Percentiles rank a stretch among this genome's conserved stretches.
phyloP scores from a whole-genome alignment of 1,139 yeast genomes.

The Wickerhamomyces sp. region DNA sequence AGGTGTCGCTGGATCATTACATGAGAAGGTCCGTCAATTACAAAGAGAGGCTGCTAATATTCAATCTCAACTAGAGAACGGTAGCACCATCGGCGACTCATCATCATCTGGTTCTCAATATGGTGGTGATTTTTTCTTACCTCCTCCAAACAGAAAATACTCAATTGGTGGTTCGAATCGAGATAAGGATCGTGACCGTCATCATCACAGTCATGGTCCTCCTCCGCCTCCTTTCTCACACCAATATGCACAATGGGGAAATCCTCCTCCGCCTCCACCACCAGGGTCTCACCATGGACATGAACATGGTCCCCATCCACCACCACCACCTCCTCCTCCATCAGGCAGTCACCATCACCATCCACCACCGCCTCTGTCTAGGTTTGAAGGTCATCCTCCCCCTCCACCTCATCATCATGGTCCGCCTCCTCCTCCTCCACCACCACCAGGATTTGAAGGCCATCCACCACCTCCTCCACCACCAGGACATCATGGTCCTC shows the following conservation, averaged over 20 bases:
- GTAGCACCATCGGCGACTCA: slow-evolving; percentile 3
- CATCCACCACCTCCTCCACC: slow-evolving; percentile 2
- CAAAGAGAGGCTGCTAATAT: slow-evolving; percentile 20
- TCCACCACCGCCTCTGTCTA: slow-evolving; percentile 10
- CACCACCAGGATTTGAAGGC: slow-evolving; percentile 1
- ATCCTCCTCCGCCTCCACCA: not conserved
- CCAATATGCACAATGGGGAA: not conserved
- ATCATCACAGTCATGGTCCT: not conserved
- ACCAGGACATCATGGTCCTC: slow-evolving; percentile 1
- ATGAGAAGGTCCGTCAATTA: slow-evolving; percentile 18
- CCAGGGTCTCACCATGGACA: too few relatives aligned
- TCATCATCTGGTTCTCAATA: slow-evolving; percentile 3
- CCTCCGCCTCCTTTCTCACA: not conserved
- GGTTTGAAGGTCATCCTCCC: not conserved
- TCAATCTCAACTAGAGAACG: slow-evolving; percentile 15
- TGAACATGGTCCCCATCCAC: slow-evolving; percentile 3
- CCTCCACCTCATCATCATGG: not conserved
- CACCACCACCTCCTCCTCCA: slow-evolving; percentile 3
- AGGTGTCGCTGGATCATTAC: slow-evolving; percentile 5
- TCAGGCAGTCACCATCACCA: slow-evolving; percentile 1
- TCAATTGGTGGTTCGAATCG: not conserved
- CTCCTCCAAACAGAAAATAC: not conserved
- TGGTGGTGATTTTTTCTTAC: slow-evolving; percentile 2
- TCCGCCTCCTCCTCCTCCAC: slow-evolving; percentile 5
- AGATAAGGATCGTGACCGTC: not conserved